Conservation (phyloP, 179 eudicot genomes). For the Spergularia azorica region DNA sequence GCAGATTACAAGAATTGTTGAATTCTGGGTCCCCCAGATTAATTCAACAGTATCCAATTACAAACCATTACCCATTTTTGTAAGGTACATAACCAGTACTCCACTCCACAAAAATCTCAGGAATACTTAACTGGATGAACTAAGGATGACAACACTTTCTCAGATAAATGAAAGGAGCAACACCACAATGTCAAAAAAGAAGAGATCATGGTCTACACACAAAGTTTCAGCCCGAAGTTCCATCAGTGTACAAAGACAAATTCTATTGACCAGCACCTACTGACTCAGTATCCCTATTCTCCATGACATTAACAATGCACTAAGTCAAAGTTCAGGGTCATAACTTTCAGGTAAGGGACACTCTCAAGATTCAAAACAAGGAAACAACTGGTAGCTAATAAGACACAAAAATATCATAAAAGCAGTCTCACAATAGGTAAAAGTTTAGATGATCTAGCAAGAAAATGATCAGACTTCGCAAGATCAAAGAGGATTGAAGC, state of each 20-base stretch:
- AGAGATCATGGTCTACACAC: not conserved
- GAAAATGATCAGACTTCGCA: not conserved
- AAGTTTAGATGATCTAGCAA: not conserved
- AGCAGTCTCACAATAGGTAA: not conserved
- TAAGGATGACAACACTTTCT: not conserved
- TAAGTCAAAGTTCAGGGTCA: not conserved
- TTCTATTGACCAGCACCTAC: not conserved
- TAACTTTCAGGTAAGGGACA: not conserved
- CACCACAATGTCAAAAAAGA: not conserved
- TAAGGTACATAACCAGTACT: too few relatives aligned
- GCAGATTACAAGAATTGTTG: not conserved
- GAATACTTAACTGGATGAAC: not conserved
- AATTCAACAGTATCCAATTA: not conserved
- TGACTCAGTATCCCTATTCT: too few relatives aligned
- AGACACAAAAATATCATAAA: not conserved
- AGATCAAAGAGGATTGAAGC: too few relatives aligned
- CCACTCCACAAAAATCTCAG: not conserved
- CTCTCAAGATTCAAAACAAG: slow-evolving; percentile 2
- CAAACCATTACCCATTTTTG: not conserved
- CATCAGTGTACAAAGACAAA: not conserved
- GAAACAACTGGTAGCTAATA: not conserved
- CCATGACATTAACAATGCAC: too few relatives aligned
- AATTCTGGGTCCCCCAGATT: not conserved
- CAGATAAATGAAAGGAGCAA: not conserved
- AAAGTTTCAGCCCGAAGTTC: not conserved